Evolutionary conservation across 2,329 filamentous ascomycete species (phyloP).

Genomic region (Apiospora pterosperma): DNA sequence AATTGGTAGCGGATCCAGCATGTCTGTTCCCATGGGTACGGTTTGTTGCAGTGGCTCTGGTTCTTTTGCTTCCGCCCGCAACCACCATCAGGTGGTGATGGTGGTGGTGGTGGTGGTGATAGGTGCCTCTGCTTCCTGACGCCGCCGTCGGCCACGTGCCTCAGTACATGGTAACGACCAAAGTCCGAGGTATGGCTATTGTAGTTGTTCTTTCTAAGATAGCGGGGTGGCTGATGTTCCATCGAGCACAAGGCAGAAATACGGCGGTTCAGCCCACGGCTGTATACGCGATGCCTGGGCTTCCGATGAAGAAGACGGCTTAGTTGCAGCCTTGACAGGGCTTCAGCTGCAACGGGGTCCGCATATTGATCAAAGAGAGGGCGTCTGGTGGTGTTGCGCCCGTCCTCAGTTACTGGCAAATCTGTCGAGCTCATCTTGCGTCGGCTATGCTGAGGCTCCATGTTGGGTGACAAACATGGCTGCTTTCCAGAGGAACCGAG

Average conservation of each 20-base stretch:
- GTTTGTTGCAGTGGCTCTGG: slow-evolving; percentile 24
- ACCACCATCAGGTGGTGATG: neutral
- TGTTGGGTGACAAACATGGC: neutral
- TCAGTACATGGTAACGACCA: neutral
- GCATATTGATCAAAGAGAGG: neutral
- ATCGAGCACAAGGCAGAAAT: neutral
- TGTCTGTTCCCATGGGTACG: slow-evolving; percentile 24
- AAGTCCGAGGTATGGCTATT: neutral
- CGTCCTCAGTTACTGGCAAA: neutral
- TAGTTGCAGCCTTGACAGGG: neutral
- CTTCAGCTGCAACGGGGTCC: neutral
- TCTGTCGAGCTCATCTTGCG: neutral
- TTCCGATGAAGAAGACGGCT: neutral
- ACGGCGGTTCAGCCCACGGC: neutral
- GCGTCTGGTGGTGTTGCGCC: neutral
- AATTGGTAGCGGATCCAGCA: slow-evolving; percentile 27
- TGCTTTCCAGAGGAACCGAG: neutral
- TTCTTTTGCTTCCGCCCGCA: slow-evolving; percentile 4
- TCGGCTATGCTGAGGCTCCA: neutral
- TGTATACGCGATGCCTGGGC: neutral
- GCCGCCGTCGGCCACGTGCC: neutral
- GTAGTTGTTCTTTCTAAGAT: neutral
- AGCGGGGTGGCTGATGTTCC: neutral
- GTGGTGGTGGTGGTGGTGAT: neutral
- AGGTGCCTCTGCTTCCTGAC: neutral